These are phyloP conservation scores for Candida chilensis DNA, from an alignment of 805 yeast species.

Conservation along the genomic window DNA sequence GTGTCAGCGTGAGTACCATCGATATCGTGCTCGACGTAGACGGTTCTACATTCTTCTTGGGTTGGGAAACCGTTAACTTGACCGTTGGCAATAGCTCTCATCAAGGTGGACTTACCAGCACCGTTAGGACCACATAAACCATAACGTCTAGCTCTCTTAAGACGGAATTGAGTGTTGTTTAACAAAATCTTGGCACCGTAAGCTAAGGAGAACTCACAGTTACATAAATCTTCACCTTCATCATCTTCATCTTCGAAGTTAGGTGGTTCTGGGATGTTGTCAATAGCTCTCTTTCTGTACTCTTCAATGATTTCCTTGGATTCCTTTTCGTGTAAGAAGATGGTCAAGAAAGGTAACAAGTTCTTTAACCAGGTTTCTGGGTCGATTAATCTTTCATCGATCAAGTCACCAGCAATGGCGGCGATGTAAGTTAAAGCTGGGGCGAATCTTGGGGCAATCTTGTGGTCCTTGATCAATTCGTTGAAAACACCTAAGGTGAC, in stretches of 20 bases:
- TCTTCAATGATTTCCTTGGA: conserved; percentile 87
- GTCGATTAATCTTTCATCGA: conserved; percentile 95
- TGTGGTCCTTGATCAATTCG: conserved; percentile 58
- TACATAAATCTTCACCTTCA: conserved; percentile 99
- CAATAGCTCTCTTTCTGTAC: conserved; percentile 93
- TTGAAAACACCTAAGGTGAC: conserved; percentile 82
- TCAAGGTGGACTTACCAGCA: conserved; percentile 53
- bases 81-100: conserved; percentile 96
- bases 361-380: conserved; percentile 86
- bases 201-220: conserved; percentile 99
- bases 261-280: conserved; percentile 97
- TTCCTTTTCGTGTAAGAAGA: conserved; percentile 88
- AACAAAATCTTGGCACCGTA: conserved; percentile 99
- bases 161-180: conserved; percentile 98
- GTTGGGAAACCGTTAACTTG: conserved; percentile 99
- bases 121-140: conserved; percentile 77
- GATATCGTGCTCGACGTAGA: conserved; percentile 98
- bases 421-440: conserved; percentile 77
- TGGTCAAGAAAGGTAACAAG: conserved; percentile 89
- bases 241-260: conserved; percentile 94
- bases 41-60: conserved; percentile 98
- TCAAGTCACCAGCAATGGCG: conserved; percentile 96
- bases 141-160: conserved; percentile 98
- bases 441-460: conserved; percentile 71
- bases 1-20: conserved; percentile 98